Percentiles rank a stretch among this genome's conserved stretches.
Conservation (phyloP, 2,329 filamentous ascomycete genomes). For the Pseudocercospora ulei region DNA sequence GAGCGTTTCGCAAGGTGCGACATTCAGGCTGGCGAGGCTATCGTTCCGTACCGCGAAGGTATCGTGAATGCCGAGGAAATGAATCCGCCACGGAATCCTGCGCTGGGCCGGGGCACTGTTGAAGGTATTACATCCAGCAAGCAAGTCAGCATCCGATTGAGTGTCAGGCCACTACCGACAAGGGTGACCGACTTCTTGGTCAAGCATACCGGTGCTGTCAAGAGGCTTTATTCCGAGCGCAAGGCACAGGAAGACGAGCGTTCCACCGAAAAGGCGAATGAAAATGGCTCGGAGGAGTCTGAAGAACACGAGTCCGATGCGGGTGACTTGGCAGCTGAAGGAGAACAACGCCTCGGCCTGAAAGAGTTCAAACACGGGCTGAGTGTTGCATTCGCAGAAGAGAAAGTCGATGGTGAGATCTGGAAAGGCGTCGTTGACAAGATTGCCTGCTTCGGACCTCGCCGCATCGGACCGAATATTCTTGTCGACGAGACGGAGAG, state of each 20-base stretch:
- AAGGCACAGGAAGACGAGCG: slow-evolving; percentile 44
- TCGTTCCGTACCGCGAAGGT: slow-evolving; percentile 90
- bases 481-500: slow-evolving; percentile 72
- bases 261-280: slow-evolving; percentile 33
- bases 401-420: slow-evolving; percentile 61
- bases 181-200: slow-evolving; percentile 75
- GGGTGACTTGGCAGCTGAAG: slow-evolving; percentile 45
- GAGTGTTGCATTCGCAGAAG: slow-evolving; percentile 55
- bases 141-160: slow-evolving; percentile 66
- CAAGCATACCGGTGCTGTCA: slow-evolving; percentile 70
- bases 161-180: slow-evolving; percentile 66
- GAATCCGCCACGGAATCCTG: slow-evolving; percentile 75
- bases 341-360: slow-evolving; percentile 53
- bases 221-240: slow-evolving; percentile 64
- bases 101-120: slow-evolving; percentile 73
- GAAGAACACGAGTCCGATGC: slow-evolving; percentile 39
- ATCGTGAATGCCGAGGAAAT: slow-evolving; percentile 80
- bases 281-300: slow-evolving; percentile 31
- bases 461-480: slow-evolving; percentile 75
- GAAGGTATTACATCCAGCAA: slow-evolving; percentile 71
- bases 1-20: slow-evolving; percentile 91
- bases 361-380: slow-evolving; percentile 71
- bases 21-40: slow-evolving; percentile 84
- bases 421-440: slow-evolving; percentile 70
- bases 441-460: slow-evolving; percentile 83